Conservation (phyloP, 2,329 filamentous ascomycete genomes). For the Aspergillus alliaceus region DNA sequence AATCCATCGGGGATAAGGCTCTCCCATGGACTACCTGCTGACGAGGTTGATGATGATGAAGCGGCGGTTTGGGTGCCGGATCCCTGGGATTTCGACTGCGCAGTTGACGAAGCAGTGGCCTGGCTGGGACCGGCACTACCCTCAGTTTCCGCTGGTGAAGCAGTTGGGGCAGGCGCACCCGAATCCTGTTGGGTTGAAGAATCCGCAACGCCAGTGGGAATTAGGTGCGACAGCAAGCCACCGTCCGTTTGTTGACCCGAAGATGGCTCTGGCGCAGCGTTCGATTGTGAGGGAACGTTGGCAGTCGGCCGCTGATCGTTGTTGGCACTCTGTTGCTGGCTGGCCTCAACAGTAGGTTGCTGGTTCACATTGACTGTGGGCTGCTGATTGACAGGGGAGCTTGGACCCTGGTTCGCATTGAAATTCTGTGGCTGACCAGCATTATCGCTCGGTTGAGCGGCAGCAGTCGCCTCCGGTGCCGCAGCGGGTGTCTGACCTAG, state of each 20-base stretch:
- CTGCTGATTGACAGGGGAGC: not conserved
- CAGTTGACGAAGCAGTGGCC: not conserved
- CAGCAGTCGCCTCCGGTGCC: constrained; percentile 8
- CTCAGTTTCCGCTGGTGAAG: constrained; percentile 1
- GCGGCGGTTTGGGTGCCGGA: constrained; percentile 3
- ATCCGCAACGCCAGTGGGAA: not conserved
- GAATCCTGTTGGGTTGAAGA: not conserved
- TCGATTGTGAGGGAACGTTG: constrained; percentile 3
- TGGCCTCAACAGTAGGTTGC: constrained; percentile 2
- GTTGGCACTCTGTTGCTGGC: constrained; percentile 1
- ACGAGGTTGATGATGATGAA: constrained; percentile 5
- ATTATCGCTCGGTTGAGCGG: constrained; percentile 7
- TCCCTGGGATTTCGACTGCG: not conserved
- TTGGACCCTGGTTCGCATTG: not conserved
- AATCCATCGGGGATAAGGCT: constrained; percentile 12
- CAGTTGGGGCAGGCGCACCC: not conserved
- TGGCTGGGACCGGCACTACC: not conserved
- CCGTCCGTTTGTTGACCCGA: constrained; percentile 4
- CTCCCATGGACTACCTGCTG: not conserved
- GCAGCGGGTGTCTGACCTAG: constrained; percentile 10
- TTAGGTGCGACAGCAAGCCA: constrained; percentile 1
- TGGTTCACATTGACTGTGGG: not conserved
- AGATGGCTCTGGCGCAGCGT: constrained; percentile 1
- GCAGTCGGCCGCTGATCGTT: constrained; percentile 5
- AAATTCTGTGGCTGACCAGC: constrained; percentile 5